These are phyloP conservation scores for Solanum corneliomulleri DNA, from an alignment of 257 asterid genomes.

Conservation along the genomic window DNA sequence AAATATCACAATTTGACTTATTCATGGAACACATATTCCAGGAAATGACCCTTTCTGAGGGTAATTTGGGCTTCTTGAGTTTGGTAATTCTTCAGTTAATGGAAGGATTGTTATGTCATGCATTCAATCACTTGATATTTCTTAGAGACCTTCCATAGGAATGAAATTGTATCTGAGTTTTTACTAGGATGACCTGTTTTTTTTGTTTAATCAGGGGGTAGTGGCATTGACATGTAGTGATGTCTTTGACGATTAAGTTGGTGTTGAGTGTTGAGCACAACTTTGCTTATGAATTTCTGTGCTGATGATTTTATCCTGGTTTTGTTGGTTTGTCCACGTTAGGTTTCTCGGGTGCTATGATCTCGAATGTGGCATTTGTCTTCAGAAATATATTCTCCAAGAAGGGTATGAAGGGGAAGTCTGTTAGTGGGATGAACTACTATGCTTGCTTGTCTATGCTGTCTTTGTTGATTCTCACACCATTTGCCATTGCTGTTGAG, in stretches of 20 bases:
- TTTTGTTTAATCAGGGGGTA: slow-evolving; percentile 8
- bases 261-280: not conserved
- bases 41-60: not conserved
- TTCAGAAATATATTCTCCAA: slow-evolving; percentile 93
- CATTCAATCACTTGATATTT: not conserved
- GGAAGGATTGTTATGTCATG: not conserved
- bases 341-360: slow-evolving; percentile 99
- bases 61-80: not conserved
- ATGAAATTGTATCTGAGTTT: not conserved
- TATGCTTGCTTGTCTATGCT: slow-evolving; percentile 85
- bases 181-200: not conserved
- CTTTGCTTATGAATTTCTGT: slow-evolving; percentile 1
- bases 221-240: not conserved
- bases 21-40: not conserved
- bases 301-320: slow-evolving; percentile 12
- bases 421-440: slow-evolving; percentile 95
- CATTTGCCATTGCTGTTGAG: slow-evolving; percentile 96
- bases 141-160: not conserved
- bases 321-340: slow-evolving; percentile 42
- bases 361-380: slow-evolving; percentile 92
- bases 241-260: not conserved
- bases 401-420: slow-evolving; percentile 97
- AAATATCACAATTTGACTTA: not conserved
- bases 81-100: not conserved
- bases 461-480: slow-evolving; percentile 76